phyloP scores from a whole-genome alignment of 371 early-diverging fungal genomes.

The Mortierella sp. region DNA sequence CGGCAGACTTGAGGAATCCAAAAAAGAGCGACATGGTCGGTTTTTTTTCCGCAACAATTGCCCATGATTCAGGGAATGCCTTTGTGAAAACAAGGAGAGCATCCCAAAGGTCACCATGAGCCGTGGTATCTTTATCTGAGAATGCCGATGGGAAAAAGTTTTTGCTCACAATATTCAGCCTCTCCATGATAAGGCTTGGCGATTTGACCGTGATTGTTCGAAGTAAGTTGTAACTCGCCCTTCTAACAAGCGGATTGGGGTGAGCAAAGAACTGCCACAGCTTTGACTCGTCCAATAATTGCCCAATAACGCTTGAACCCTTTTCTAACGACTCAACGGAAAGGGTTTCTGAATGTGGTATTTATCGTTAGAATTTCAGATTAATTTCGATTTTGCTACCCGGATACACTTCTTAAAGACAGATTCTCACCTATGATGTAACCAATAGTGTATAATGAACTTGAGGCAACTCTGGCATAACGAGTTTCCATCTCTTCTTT shows the following conservation, averaged over 20 bases:
- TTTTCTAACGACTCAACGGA: slow-evolving; percentile 59
- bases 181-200: slow-evolving; percentile 61
- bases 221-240: slow-evolving; percentile 62
- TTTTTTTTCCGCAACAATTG: slow-evolving; percentile 69
- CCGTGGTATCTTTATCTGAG: slow-evolving; percentile 65
- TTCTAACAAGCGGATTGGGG: slow-evolving; percentile 62
- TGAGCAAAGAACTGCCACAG: slow-evolving; percentile 65
- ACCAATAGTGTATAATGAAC: slow-evolving; percentile 64
- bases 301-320: slow-evolving; percentile 58
- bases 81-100: slow-evolving; percentile 71
- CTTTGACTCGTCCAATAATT: slow-evolving; percentile 61
- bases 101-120: slow-evolving; percentile 75
- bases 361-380: not conserved
- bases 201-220: slow-evolving; percentile 55
- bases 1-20: slow-evolving; percentile 72
- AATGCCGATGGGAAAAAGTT: slow-evolving; percentile 65
- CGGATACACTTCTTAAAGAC: not conserved
- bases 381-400: not conserved
- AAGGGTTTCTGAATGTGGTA: slow-evolving; percentile 43
- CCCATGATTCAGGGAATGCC: slow-evolving; percentile 79
- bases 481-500: slow-evolving; percentile 75
- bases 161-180: slow-evolving; percentile 64
- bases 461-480: slow-evolving; percentile 69
- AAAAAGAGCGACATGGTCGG: slow-evolving; percentile 73
- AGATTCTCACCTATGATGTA: slow-evolving; percentile 63